Evolutionary conservation across 371 early-diverging fungal species (phyloP), one percentile per base, ranked within the genome.

Genomic region (Mucor mucedo): DNA sequence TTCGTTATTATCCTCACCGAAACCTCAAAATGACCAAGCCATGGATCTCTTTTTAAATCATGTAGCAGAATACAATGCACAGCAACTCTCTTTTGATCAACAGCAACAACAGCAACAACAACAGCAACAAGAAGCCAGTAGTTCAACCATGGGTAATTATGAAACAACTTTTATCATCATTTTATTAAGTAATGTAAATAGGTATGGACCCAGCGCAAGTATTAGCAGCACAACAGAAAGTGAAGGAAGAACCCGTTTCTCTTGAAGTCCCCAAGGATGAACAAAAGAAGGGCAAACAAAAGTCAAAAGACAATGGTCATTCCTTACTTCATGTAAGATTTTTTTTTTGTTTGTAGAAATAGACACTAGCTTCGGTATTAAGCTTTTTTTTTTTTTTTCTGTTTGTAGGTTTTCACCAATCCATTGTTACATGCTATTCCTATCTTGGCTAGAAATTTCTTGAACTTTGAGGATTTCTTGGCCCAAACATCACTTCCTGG

Each of bases 381-480:
- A 32, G 14, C 21, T 10, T 54, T 21, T 14, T 33, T 27, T 44
- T 47, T 47, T 16, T 16, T 5, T 47, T 47, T 44, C n/a, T n/a
- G 7, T 47, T 47, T 16, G 5, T 69, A 79, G 80, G 80, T 71
- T 8, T 71, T 79, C 32, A 75, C 77, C 8, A 82, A 82, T 52
- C 83, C 83, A 47, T 65, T 82, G 29, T 66, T 79, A 27, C 83
- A 82, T 68, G 83, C 83, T 30, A 82, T 82, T 55, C 83, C 83
- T 44, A 69, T 77, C 30, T 65, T 82, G 48, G 83, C 83, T 27
- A 65, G 78, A 68, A 82, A 82, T 45, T 82, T 69, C 49, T 63
- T 73, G 9, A 79, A 79, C 53, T 79, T 79, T 56, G 80, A 79
- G 63, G 80, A 79, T 63, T 79, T 77, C 45, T 64, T 79, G 60